Base-by-base conservation (phyloP, 345 rosid species). In the Draba incana region DNA sequence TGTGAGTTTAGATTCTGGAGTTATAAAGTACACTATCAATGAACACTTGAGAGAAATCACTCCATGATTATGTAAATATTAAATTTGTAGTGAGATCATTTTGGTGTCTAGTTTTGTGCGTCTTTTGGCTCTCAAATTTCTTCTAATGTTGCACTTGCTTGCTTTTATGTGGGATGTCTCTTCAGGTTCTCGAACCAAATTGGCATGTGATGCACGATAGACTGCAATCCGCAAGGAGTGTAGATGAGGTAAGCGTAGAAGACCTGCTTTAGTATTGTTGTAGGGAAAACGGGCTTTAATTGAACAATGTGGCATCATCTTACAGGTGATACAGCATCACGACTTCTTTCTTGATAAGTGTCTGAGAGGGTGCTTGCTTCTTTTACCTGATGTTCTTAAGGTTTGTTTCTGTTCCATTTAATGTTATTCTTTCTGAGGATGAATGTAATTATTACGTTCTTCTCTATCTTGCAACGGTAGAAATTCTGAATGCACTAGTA, bases 161-260 rank as follows among this genome's bases (percentile, higher is more conserved):
- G 27, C 64, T 30, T 46, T 25, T 43, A 57, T 57, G 56, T 63
- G 56, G 69, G 27, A 54, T 15, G 31, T 24, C 27, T 49, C 65
- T 72, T 76, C 87, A 91, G 98, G 99, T 94, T 74, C 86, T 94
- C 67, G 99, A 94, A 81, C 99, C 97, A 57, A 94, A 89, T 77
- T 94, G 98, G 98, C 96, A 94, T 66, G 81, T 83, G 80, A 86
- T 94, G 98, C 84, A 85, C 39, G 77, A 76, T 72, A 80, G 85
- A 77, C 85, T 91, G 71, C 95, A 86, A 72, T 78, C 82, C 54
- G 86, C 93, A 39, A 89, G 81, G 77, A 89, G 96, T 77, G 83
- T 94, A 69, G 99, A 94, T 50, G 98, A 94, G 92, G 98, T 89
- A 69, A 62, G 44, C 58, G 38, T 25, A 43, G 64, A 35, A 25